Base-by-base conservation (phyloP, 306 rosid species). In the Trifolium pratense region DNA sequence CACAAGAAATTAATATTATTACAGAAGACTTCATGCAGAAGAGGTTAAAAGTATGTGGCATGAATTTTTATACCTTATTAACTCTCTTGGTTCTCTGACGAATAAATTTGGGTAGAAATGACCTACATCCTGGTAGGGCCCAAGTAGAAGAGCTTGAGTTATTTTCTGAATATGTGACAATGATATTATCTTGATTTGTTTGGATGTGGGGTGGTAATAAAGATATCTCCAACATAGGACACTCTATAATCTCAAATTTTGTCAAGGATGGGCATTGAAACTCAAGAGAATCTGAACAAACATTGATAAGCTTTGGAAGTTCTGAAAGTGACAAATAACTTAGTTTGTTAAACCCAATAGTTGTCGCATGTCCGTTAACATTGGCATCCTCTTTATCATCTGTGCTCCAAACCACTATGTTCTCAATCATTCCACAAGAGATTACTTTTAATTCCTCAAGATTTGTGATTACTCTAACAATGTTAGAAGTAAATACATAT, bases 251-350 rank as follows among this genome's bases (percentile, higher is more conserved):
- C 3, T 12, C 0, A 2, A 74, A 36, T 14, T 21, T 0, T 31
- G 1, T 64, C 15, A 74, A 62, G 14, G 65, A 74, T 14, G 78
- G 64, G 32, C 51, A 62, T 20, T 46, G 16, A 13, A 62, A 17
- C 12, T 9, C 32, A 31, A 12, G 1, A 4, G 3, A 48, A 5
- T 49, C 0, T 13, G 53, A 21, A 62, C 18, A 34, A 15, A 62
- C 14, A 6, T 8, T 63, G 36, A 5, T 9, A 62, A 74, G 46
- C 4, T 48, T 49, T 29, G 70, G 71, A 11, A 74, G 78, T 0
- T 0, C 1, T 2, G 2, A 15, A 13, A 74, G 13, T 8, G 13
- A 8, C 36, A 74, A 9, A 23, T 1, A 9, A 20, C 7, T 0
- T 12, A 65, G 34, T 40, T 65, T 65, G 5, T 7, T 21, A 11